Evolutionary conservation across 2,329 filamentous ascomycete species (phyloP).

Genomic region (Colletotrichum coccodes): DNA sequence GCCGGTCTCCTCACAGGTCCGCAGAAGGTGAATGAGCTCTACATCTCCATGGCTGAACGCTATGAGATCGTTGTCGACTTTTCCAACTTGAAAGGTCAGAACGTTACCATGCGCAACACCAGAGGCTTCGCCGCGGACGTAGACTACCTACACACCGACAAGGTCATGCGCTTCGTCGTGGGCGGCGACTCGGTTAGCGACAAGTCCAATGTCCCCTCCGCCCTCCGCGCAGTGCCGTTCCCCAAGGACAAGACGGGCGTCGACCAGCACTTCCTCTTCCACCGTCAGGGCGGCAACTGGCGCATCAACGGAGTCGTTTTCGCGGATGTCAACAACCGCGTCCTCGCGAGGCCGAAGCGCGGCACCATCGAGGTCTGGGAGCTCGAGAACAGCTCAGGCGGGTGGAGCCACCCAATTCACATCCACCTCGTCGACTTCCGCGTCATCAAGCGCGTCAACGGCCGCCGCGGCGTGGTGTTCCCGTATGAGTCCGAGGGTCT

Average conservation of each 20-base stretch:
- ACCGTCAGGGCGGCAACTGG: constrained; percentile 42
- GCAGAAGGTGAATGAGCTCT: constrained; percentile 49
- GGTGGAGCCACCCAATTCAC: constrained; percentile 60
- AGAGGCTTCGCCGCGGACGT: constrained; percentile 48
- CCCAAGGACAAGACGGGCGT: constrained; percentile 27
- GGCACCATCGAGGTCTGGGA: constrained; percentile 54
- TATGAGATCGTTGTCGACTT: constrained; percentile 64
- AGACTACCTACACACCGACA: constrained; percentile 58
- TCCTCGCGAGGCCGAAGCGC: constrained; percentile 51
- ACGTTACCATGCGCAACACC: constrained; percentile 57
- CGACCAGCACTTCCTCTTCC: constrained; percentile 33
- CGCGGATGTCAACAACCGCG: constrained; percentile 50
- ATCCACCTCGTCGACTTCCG: constrained; percentile 65
- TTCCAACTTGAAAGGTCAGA: constrained; percentile 56
- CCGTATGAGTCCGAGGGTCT: constrained; percentile 60
- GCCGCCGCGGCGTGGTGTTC: constrained; percentile 42
- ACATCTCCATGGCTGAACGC: constrained; percentile 62
- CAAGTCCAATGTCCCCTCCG: constrained; percentile 33
- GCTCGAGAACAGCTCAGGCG: constrained; percentile 52
- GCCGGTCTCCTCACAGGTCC: constrained; percentile 56
- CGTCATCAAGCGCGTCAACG: constrained; percentile 55
- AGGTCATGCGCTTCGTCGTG: constrained; percentile 55
- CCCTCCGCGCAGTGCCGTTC: constrained; percentile 34
- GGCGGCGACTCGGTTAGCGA: constrained; percentile 43
- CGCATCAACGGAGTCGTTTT: constrained; percentile 55